Base-by-base conservation (phyloP, 768 basidiomycete species). In the Rhodotorula kratochvilovae region DNA sequence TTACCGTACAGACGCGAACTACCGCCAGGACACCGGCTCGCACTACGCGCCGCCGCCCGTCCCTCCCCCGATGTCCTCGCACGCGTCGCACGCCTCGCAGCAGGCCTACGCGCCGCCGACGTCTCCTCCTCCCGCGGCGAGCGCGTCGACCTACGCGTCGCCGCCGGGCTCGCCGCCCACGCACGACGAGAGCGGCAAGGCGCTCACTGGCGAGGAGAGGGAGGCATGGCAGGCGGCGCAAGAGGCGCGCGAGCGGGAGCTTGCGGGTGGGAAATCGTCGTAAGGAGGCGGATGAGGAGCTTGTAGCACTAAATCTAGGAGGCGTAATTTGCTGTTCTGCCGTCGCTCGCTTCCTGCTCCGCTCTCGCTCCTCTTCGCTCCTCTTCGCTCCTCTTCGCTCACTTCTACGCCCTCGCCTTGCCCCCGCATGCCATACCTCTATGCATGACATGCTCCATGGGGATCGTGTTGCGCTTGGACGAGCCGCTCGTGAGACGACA, bases 51-150 rank as follows among this genome's bases (percentile, higher is more conserved):
- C 61, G 31, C 45, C 67, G n/a, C 19, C 56, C 21, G 45, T 25
- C 21, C 51, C 46, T 10, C 66, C 19, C 0, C 50, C 23, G 2
- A 27, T 27, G 19, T 27, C 29, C 31, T 23, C 50, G 15, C 17
- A 19, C 15, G 21, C 21, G 35, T 43, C 48, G n/a, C 58, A 65
- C 15, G 33, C 31, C 3, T 13, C 31, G 31, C 13, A 13, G 27
- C 15, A 27, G 10, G 5, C 2, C 23, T 73, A 63, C 50, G 67
- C 72, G 5, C 72, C 72, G 7, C 72, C 72, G 21, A 23, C 42
- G 5, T 62, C 63, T 2, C 67, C 72, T 8, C 72, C 72, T 10
- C 67, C 72, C 48, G 72, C 72, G 16, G 71, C 71, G 1, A 55
- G 35, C 19, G 29, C 54, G 25, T 63, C 50, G 19, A 68, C 56